A percentile compares a stretch with the other conserved stretches of the same genome.
Conservation (phyloP, 495 filamentous ascomycete species). For the Lophiostoma macrostomum region DNA sequence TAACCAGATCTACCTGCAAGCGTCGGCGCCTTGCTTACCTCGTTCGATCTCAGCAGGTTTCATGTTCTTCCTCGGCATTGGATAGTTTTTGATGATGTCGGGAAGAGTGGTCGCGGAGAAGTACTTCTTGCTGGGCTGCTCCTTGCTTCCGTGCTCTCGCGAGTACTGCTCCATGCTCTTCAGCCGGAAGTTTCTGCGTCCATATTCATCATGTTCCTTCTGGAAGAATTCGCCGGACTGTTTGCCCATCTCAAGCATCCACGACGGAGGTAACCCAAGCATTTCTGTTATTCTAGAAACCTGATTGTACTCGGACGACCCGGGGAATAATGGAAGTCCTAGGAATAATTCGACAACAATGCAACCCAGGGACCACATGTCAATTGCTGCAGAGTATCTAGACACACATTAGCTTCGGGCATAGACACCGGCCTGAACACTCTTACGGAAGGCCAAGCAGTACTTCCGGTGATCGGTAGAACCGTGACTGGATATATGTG, state of each 20-base stretch:
- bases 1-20: conserved; percentile 20
- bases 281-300: conserved; percentile 97
- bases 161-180: conserved; percentile 98
- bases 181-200: conserved; percentile 80
- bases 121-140: conserved; percentile 99
- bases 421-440: not conserved
- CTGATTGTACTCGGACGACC: conserved; percentile 99
- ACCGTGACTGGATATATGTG: conserved; percentile 98
- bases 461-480: conserved; percentile 97
- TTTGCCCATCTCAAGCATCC: conserved; percentile 99
- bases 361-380: conserved; percentile 99
- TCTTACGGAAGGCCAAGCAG: conserved; percentile 80
- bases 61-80: conserved; percentile 99
- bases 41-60: conserved; percentile 93
- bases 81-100: conserved; percentile 94
- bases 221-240: conserved; percentile 98
- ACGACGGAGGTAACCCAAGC: conserved; percentile 92
- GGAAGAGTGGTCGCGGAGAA: conserved; percentile 90
- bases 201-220: conserved; percentile 88
- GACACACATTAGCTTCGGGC: conserved; percentile 16
- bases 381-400: conserved; percentile 96
- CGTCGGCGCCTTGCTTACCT: conserved; percentile 58
- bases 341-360: conserved; percentile 98
- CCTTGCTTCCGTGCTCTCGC: conserved; percentile 89
- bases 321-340: conserved; percentile 91